Conservation (phyloP, 257 asterid species). For the Solanum medicagineum region DNA sequence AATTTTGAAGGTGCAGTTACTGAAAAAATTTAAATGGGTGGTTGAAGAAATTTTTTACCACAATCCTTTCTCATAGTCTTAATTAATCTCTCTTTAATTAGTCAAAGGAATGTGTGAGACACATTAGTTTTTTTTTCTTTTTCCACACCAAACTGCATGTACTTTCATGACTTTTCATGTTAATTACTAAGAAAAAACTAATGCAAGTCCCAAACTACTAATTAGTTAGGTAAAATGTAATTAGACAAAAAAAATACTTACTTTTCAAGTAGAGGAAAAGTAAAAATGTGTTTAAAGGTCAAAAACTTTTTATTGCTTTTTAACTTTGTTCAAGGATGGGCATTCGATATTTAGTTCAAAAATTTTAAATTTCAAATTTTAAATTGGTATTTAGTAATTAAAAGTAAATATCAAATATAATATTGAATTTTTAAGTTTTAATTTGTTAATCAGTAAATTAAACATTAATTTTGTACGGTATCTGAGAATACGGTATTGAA, state of each 20-base stretch:
- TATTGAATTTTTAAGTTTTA: too few species aligned
- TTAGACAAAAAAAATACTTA: not conserved
- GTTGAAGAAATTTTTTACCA: not conserved
- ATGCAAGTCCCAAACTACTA: not conserved
- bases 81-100: not conserved
- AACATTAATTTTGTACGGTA: too few species aligned
- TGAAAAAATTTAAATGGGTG: too few species aligned
- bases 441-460: too few species aligned
- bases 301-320: not conserved
- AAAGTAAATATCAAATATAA: too few species aligned
- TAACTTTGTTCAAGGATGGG: too few species aligned
- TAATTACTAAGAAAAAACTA: not conserved
- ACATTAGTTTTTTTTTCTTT: not conserved
- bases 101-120: not conserved
- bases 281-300: not conserved
- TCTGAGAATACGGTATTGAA: too few species aligned
- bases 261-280: too few species aligned
- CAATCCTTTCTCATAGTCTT: not conserved
- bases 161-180: not conserved
- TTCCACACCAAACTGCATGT: not conserved
- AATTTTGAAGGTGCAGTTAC: too few species aligned
- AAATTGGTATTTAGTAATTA: too few species aligned
- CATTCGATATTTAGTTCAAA: too few species aligned
- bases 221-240: not conserved
- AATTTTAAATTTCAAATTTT: too few species aligned